Conservation (phyloP, 2,329 filamentous ascomycete species). For the Fusarium mexicanum region DNA sequence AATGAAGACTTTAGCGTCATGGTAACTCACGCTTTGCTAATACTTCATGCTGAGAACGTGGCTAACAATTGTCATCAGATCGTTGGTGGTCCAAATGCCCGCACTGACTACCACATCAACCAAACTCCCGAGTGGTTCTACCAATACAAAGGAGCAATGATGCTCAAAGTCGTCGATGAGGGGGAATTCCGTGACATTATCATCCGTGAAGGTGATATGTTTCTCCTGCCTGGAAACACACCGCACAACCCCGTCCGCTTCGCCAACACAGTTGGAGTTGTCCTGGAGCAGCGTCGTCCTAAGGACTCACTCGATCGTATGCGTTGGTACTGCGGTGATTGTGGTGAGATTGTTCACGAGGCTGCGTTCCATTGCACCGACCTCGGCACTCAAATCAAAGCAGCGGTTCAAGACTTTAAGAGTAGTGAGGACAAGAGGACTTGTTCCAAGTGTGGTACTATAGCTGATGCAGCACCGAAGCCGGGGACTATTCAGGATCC, state of each 20-base stretch:
- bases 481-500: constrained; percentile 68
- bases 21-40: constrained; percentile 54
- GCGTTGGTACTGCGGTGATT: constrained; percentile 88
- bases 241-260: constrained; percentile 96
- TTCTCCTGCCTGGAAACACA: constrained; percentile 91
- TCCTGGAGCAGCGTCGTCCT: constrained; percentile 86
- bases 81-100: constrained; percentile 93
- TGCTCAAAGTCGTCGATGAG: constrained; percentile 87
- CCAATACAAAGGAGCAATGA: constrained; percentile 92
- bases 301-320: constrained; percentile 76
- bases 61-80: constrained; percentile 61
- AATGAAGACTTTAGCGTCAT: constrained; percentile 85
- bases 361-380: constrained; percentile 88
- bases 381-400: constrained; percentile 93
- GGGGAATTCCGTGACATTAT: constrained; percentile 81
- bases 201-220: constrained; percentile 94
- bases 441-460: constrained; percentile 78
- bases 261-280: constrained; percentile 90
- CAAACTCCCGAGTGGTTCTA: constrained; percentile 97
- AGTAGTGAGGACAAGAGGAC: constrained; percentile 72
- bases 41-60: neutral
- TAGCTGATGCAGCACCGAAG: constrained; percentile 77
- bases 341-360: constrained; percentile 81
- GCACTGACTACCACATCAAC: constrained; percentile 99
- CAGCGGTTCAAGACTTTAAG: constrained; percentile 85